Percentiles rank a stretch among this genome's conserved stretches.
phyloP scores from a whole-genome alignment of 1,284 basidiomycete genomes.

The Entoloma clypeatum region DNA sequence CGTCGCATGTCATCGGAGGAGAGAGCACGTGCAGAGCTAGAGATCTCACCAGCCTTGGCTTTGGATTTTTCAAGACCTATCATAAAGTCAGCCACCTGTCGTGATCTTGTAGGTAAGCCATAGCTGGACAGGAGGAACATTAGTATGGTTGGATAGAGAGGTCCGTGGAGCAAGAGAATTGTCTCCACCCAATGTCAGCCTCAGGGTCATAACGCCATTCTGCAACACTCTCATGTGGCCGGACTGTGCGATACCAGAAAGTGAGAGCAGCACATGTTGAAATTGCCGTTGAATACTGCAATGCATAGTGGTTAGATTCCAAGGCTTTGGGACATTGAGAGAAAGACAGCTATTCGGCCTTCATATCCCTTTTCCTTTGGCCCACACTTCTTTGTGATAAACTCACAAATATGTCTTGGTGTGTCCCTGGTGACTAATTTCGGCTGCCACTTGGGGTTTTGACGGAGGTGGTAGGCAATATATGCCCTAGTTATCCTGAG shows the following conservation, averaged over 20 bases:
- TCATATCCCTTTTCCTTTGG: constrained; percentile 11
- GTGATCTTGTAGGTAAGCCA: constrained; percentile 17
- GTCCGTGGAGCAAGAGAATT: too few species aligned
- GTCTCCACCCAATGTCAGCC: too few species aligned
- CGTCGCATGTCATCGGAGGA: constrained; percentile 19
- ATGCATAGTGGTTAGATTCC: too few species aligned
- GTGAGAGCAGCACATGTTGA: constrained; percentile 23
- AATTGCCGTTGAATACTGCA: constrained; percentile 23
- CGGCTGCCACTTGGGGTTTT: constrained; percentile 8
- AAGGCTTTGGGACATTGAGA: too few species aligned
- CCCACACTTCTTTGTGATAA: constrained; percentile 16
- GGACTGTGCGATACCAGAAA: constrained; percentile 15
- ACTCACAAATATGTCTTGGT: constrained; percentile 9
- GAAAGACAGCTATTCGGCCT: constrained; percentile 9
- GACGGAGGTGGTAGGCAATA: constrained; percentile 12
- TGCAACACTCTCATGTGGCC: constrained; percentile 16
- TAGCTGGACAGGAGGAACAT: too few species aligned
- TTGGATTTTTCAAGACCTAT: constrained; percentile 23
- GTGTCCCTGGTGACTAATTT: constrained; percentile 8
- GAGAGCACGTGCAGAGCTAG: constrained; percentile 19
- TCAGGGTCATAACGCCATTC: constrained; percentile 20
- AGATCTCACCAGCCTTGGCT: constrained; percentile 20
- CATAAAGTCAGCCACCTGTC: constrained; percentile 18
- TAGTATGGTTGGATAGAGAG: too few species aligned
- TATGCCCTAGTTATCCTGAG: constrained; percentile 15